These are phyloP conservation scores for Globisporangium abappressorium DNA, from an alignment of 352 stramenopile species.

Conservation along the genomic window DNA sequence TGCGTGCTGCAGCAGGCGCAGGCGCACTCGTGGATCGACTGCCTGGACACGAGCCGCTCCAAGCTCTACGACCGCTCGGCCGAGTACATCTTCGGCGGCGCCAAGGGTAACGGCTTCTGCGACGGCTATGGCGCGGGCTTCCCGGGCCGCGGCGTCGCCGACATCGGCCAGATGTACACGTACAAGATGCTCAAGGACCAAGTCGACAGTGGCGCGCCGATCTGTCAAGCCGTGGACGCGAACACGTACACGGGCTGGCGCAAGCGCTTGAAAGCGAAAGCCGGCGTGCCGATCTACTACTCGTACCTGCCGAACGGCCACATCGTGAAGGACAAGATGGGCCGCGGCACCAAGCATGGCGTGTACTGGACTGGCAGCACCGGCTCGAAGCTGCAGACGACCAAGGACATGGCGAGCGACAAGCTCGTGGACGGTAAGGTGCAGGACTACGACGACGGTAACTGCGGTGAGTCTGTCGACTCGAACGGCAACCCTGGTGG, in stretches of 20 bases:
- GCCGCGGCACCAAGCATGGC: slow-evolving; percentile 49
- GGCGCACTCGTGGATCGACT: slow-evolving; percentile 78
- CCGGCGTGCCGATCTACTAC: slow-evolving; percentile 37
- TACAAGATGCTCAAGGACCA: slow-evolving; percentile 73
- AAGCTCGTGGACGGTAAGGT: slow-evolving; percentile 47
- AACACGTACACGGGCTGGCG: slow-evolving; percentile 63
- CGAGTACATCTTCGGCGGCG: slow-evolving; percentile 64
- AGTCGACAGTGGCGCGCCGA: slow-evolving; percentile 38
- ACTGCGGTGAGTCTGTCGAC: slow-evolving; percentile 56
- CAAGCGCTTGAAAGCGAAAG: slow-evolving; percentile 38
- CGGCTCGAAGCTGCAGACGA: slow-evolving; percentile 33
- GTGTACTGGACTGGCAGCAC: slow-evolving; percentile 62
- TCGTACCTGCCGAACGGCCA: slow-evolving; percentile 40
- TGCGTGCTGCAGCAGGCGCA: slow-evolving; percentile 17
- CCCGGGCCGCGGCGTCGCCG: slow-evolving; percentile 43
- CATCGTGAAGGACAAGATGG: slow-evolving; percentile 70
- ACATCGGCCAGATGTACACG: slow-evolving; percentile 56
- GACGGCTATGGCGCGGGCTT: slow-evolving; percentile 65
- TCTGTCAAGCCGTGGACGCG: slow-evolving; percentile 44
- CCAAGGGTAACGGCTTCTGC: slow-evolving; percentile 63
- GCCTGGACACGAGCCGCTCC: slow-evolving; percentile 57
- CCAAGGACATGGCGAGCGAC: slow-evolving; percentile 45
- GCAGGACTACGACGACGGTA: slow-evolving; percentile 53
- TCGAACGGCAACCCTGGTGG: slow-evolving; percentile 37
- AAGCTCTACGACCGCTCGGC: slow-evolving; percentile 65